Conservation (phyloP, 495 filamentous ascomycete genomes). For the Neurospora pannonica region DNA sequence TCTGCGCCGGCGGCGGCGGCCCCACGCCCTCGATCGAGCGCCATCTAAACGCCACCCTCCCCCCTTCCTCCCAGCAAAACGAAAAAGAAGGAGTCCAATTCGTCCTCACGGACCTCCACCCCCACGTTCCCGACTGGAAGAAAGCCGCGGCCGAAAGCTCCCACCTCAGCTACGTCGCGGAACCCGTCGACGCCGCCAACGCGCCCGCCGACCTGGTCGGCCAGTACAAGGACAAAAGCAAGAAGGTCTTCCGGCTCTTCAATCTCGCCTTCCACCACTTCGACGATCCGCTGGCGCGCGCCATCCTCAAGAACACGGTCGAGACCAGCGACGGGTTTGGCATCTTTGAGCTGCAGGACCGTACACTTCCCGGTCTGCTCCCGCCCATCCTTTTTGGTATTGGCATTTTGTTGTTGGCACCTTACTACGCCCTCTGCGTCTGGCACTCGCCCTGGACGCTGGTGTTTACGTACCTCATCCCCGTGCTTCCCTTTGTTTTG, state of each 20-base stretch:
- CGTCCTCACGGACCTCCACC: conserved; percentile 60
- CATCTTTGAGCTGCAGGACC: conserved; percentile 66
- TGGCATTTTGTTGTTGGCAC: conserved; percentile 44
- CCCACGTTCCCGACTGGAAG: conserved; percentile 54
- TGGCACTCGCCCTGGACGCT: conserved; percentile 49
- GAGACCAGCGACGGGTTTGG: conserved; percentile 32
- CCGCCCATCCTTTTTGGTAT: conserved; percentile 46
- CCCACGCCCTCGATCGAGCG: conserved; percentile 55
- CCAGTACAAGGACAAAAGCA: conserved; percentile 23
- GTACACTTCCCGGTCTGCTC: conserved; percentile 42
- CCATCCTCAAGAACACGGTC: conserved; percentile 52
- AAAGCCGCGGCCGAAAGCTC: conserved; percentile 37
- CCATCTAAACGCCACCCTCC: conserved; percentile 39
- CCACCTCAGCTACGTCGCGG: conserved; percentile 43
- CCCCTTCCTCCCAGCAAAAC: conserved; percentile 5
- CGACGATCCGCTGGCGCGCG: conserved; percentile 46
- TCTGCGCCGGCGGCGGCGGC: conserved; percentile 65
- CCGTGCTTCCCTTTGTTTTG: conserved; percentile 53
- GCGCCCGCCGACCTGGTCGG: conserved; percentile 38
- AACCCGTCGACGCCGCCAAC: conserved; percentile 52
- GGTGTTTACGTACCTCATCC: conserved; percentile 55
- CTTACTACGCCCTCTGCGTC: conserved; percentile 39
- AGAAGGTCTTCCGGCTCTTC: conserved; percentile 55
- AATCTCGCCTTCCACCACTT: conserved; percentile 75
- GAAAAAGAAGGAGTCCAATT: conserved; percentile 39